Evolutionary conservation across 1,284 basidiomycete species (phyloP).

Genomic region (Ceratobasidium sp.): DNA sequence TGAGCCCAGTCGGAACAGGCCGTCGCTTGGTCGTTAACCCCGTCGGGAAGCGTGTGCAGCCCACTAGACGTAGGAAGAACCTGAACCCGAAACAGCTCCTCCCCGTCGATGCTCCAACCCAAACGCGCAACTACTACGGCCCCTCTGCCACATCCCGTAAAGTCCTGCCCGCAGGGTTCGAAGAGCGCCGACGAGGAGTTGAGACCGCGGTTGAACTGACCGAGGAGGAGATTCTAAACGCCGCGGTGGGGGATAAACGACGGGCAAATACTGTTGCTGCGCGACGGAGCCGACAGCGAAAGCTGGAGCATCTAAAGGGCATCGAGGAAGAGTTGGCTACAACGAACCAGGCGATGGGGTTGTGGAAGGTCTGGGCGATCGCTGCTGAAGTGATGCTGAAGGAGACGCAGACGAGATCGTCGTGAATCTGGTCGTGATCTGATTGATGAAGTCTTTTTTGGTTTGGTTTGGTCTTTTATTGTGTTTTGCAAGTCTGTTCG

Average conservation of each 20-base stretch:
- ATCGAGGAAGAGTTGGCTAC: conserved; percentile 67
- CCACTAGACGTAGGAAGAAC: too few species aligned
- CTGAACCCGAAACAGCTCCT: too few species aligned
- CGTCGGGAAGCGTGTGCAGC: too few species aligned
- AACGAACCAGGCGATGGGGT: too few species aligned
- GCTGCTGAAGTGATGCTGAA: too few species aligned
- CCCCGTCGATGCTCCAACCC: conserved; percentile 70
- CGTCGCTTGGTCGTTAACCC: too few species aligned
- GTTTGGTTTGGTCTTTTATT: neutral
- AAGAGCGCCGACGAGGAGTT: conserved; percentile 50
- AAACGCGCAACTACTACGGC: conserved; percentile 68
- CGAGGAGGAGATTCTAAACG: conserved; percentile 64
- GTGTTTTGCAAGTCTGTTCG: too few species aligned
- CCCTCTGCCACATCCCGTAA: conserved; percentile 73
- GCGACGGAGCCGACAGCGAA: conserved; percentile 79
- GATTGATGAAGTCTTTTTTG: neutral
- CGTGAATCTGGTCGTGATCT: too few species aligned
- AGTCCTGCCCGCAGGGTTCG: conserved; percentile 66
- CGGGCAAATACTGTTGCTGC: conserved; percentile 86
- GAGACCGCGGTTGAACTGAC: conserved; percentile 59
- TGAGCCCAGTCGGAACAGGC: too few species aligned
- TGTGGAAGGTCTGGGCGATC: too few species aligned
- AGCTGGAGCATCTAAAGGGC: conserved; percentile 77
- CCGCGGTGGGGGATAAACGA: conserved; percentile 82
- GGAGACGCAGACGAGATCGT: too few species aligned